phyloP scores from a whole-genome alignment of 352 stramenopile species.

The Globisporangium recalcitrans region DNA sequence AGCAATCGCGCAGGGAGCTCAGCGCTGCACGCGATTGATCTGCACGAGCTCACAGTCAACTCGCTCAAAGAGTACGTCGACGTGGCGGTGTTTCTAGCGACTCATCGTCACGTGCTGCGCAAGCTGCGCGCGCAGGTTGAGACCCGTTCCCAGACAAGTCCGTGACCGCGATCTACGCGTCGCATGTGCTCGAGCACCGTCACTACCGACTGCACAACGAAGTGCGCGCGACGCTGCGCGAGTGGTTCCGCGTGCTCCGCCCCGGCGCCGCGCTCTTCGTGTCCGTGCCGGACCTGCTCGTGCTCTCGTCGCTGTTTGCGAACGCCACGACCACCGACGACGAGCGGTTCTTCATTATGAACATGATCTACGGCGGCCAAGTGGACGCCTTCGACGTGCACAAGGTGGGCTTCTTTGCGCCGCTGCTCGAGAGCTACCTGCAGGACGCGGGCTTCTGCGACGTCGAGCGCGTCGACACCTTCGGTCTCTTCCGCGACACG shows the following conservation, averaged over 20 bases:
- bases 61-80: slow-evolving; percentile 83
- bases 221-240: slow-evolving; percentile 42
- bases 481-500: slow-evolving; percentile 55
- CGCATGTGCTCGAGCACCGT: slow-evolving; percentile 75
- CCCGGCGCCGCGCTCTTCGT: slow-evolving; percentile 54
- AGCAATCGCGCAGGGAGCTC: slow-evolving; percentile 60
- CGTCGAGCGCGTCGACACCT: slow-evolving; percentile 37
- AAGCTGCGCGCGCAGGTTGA: slow-evolving; percentile 39
- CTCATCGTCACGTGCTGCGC: slow-evolving; percentile 23
- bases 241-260: slow-evolving; percentile 68
- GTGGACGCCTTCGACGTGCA: slow-evolving; percentile 65
- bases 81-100: slow-evolving; percentile 50
- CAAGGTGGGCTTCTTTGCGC: slow-evolving; percentile 66
- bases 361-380: slow-evolving; percentile 71
- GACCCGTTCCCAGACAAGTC: slow-evolving; percentile 50
- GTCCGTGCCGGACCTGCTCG: slow-evolving; percentile 58
- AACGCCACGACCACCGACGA: slow-evolving; percentile 46
- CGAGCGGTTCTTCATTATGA: slow-evolving; percentile 61
- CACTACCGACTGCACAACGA: slow-evolving; percentile 47
- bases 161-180: slow-evolving; percentile 59
- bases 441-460: slow-evolving; percentile 50
- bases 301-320: slow-evolving; percentile 53
- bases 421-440: slow-evolving; percentile 45
- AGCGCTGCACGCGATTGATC: slow-evolving; percentile 38
- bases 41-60: slow-evolving; percentile 56